Conservation (phyloP, 2,329 filamentous ascomycete species). For the Exophiala sp. region DNA sequence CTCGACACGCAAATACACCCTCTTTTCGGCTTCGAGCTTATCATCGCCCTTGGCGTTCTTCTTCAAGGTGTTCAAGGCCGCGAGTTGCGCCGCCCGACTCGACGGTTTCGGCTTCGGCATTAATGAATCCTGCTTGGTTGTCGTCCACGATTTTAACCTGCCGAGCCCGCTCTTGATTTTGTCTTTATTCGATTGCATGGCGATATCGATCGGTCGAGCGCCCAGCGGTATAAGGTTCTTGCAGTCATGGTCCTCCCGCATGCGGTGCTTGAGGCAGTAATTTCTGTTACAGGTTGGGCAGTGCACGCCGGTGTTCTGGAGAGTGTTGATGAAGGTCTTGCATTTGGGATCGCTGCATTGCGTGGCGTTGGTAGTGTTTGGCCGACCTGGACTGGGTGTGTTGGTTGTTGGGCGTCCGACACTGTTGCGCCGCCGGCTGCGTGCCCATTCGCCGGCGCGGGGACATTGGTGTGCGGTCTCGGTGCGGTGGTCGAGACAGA, state of each 20-base stretch:
- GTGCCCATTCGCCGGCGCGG: constrained; percentile 60
- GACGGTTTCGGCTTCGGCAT: constrained; percentile 63
- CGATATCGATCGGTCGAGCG: constrained; percentile 37
- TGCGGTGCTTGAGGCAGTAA: constrained; percentile 51
- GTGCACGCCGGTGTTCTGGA: constrained; percentile 49
- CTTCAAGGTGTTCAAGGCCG: constrained; percentile 75
- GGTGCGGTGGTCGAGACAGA: constrained; percentile 88
- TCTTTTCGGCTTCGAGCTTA: constrained; percentile 73
- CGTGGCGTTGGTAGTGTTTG: constrained; percentile 54
- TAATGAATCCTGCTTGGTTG: constrained; percentile 66
- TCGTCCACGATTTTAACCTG: constrained; percentile 75
- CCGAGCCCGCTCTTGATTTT: constrained; percentile 72
- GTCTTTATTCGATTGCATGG: constrained; percentile 40
- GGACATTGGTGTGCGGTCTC: constrained; percentile 74
- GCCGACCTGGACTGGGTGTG: constrained; percentile 42
- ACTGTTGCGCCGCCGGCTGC: constrained; percentile 41
- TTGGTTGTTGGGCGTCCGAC: constrained; percentile 25
- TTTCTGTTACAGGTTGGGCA: constrained; percentile 48
- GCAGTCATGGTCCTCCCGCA: constrained; percentile 75
- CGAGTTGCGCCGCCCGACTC: constrained; percentile 60
- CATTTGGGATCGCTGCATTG: constrained; percentile 49
- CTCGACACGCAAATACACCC: constrained; percentile 88
- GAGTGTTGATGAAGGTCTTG: constrained; percentile 52
- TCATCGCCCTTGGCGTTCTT: constrained; percentile 85
- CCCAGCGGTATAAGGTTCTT: constrained; percentile 64